Percentiles rank a stretch among this genome's conserved stretches.
These are phyloP conservation scores for Paramecium primaurelia DNA, from an alignment of 73 alveolate genomes.

Conservation along the genomic window DNA sequence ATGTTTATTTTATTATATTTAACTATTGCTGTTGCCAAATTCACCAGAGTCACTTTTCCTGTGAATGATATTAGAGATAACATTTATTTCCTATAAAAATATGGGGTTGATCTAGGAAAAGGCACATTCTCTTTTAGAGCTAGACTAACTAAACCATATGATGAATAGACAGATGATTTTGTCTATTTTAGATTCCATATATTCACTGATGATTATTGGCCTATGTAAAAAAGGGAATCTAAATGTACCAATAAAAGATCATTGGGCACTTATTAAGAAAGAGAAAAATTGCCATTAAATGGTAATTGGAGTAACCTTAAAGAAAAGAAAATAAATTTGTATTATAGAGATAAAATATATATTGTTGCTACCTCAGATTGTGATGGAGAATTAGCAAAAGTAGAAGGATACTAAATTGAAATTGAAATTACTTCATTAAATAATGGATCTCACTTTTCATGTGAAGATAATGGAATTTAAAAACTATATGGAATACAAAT, in stretches of 20 bases:
- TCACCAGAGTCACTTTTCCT: not conserved
- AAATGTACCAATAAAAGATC: not conserved
- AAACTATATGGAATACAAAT: not conserved
- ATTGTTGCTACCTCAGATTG: conserved; percentile 4
- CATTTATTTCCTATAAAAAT: not conserved
- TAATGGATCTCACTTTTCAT: conserved; percentile 20
- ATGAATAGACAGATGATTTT: not conserved
- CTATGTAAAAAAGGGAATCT: not conserved
- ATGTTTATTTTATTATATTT: not conserved
- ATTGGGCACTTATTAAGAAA: not conserved
- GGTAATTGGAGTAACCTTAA: not conserved
- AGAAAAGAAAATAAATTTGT: not conserved
- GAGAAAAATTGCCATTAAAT: not conserved
- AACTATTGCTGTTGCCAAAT: not conserved
- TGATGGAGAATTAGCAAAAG: not conserved
- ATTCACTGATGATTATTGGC: conserved; percentile 36
- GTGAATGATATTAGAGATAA: not conserved
- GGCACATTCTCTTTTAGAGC: conserved; percentile 1
- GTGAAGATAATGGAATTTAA: not conserved
- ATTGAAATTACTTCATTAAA: not conserved
- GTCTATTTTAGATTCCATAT: not conserved
- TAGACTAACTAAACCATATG: conserved; percentile 14
- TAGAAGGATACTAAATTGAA: not conserved
- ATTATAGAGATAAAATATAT: conserved; percentile 17
- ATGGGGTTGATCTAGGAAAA: conserved; percentile 21